Conservation (phyloP, 352 stramenopile species). For the Detonula confervacea region DNA sequence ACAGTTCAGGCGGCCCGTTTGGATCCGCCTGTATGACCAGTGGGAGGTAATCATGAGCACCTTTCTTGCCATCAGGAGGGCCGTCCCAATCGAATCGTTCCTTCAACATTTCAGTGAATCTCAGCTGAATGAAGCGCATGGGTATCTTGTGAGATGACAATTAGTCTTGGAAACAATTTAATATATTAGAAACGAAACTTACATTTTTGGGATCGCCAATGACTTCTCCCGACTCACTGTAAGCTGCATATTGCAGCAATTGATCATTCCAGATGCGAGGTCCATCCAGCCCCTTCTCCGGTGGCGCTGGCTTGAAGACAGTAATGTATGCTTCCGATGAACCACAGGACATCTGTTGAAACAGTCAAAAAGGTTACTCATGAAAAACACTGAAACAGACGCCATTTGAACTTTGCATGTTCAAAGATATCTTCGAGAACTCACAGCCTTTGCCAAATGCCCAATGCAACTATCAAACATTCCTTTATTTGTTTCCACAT, state of each 20-base stretch:
- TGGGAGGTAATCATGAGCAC: conserved; percentile 27
- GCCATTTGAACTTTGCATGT: too few relatives aligned
- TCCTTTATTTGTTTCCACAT: conserved; percentile 28
- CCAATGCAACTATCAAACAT: conserved; percentile 46
- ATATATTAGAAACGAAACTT: conserved; percentile 17
- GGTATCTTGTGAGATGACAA: too few relatives aligned
- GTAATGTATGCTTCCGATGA: conserved; percentile 48
- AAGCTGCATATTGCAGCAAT: conserved; percentile 45
- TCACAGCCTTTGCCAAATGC: conserved; percentile 49
- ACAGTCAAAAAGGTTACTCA: not conserved
- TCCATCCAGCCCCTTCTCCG: conserved; percentile 19
- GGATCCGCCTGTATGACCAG: conserved; percentile 39
- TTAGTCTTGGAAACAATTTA: too few relatives aligned
- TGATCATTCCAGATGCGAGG: conserved; percentile 56
- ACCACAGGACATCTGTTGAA: conserved; percentile 36
- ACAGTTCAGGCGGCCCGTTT: conserved; percentile 26
- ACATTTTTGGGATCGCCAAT: conserved; percentile 53
- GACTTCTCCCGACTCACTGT: conserved; percentile 5
- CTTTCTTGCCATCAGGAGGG: conserved; percentile 38
- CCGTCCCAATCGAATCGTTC: conserved; percentile 49
- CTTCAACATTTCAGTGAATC: conserved; percentile 55
- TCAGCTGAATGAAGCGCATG: conserved; percentile 18
- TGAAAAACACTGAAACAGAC: not conserved
- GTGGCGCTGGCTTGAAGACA: conserved; percentile 35
- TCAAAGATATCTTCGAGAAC: conserved; percentile 9